Conservation (phyloP, 306 rosid species). For the Casuarina equisetifolia region DNA sequence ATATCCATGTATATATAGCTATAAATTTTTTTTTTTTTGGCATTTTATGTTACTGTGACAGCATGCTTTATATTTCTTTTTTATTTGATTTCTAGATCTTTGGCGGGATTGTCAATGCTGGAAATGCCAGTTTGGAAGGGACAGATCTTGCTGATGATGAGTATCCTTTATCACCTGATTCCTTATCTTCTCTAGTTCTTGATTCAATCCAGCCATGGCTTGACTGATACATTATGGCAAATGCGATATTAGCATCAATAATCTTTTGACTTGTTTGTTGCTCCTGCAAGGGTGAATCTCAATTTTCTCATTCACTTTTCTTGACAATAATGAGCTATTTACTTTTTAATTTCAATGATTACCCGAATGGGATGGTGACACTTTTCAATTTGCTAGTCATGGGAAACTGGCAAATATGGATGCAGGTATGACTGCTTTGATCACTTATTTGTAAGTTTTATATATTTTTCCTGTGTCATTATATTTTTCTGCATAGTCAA, state of each 20-base stretch:
- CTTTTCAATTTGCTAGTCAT: slow-evolving; percentile 90
- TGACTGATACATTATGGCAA: neutral
- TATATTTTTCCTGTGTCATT: slow-evolving; percentile 5
- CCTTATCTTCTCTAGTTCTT: slow-evolving; percentile 5
- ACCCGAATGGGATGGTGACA: slow-evolving; percentile 98
- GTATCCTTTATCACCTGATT: slow-evolving; percentile 68
- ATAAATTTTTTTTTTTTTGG: slow-evolving; percentile 4
- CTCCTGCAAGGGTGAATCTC: slow-evolving; percentile 21
- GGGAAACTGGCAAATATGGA: slow-evolving; percentile 78
- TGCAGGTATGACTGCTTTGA: slow-evolving; percentile 59
- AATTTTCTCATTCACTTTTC: slow-evolving; percentile 39
- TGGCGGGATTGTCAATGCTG: slow-evolving; percentile 87
- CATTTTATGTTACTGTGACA: slow-evolving; percentile 14
- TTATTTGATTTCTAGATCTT: slow-evolving; percentile 51
- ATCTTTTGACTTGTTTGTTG: neutral
- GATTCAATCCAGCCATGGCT: slow-evolving; percentile 21
- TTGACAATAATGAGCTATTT: slow-evolving; percentile 80
- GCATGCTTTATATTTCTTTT: slow-evolving; percentile 10
- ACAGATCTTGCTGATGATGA: slow-evolving; percentile 72
- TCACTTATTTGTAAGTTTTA: slow-evolving; percentile 6
- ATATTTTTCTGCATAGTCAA: slow-evolving; percentile 25
- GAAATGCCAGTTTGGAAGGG: slow-evolving; percentile 64
- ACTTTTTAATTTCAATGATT: slow-evolving; percentile 91
- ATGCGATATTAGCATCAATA: neutral
- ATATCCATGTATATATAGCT: neutral